These are phyloP conservation scores for Periconia sp. DNA, from an alignment of 2,329 filamentous ascomycete species.

Conservation along the genomic window DNA sequence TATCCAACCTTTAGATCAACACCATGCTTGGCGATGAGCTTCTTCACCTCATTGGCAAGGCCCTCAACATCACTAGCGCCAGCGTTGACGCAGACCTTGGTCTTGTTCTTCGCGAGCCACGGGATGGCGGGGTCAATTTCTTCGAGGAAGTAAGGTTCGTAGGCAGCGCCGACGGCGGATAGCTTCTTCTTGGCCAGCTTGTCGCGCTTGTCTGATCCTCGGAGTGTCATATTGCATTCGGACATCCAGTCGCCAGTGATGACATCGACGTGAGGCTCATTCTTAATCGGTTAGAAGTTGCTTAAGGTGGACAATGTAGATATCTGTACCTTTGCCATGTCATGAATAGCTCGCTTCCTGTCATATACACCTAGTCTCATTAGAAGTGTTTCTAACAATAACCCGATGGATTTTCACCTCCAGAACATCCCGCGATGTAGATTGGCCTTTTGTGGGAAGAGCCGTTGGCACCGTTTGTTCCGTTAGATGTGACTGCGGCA, in stretches of 20 bases:
- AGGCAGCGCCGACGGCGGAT: conserved; percentile 25
- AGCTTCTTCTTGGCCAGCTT: conserved; percentile 24
- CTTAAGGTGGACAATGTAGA: no score
- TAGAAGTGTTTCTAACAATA: background rate
- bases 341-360: conserved; percentile 28
- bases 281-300: conserved; percentile 13
- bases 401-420: conserved; percentile 10
- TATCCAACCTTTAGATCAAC: conserved; percentile 49
- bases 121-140: conserved; percentile 29
- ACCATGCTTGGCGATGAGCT: conserved; percentile 21
- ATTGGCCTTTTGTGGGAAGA: conserved; percentile 26
- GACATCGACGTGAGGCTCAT: conserved; percentile 29
- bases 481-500: conserved; percentile 8
- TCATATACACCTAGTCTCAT: conserved; percentile 22
- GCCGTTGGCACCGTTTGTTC: conserved; percentile 13
- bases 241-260: conserved; percentile 34
- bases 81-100: conserved; percentile 28
- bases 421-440: conserved; percentile 27
- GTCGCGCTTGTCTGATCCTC: conserved; percentile 25
- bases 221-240: conserved; percentile 32
- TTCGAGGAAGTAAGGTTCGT: conserved; percentile 27
- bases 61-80: conserved; percentile 25
- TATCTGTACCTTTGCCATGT: conserved; percentile 31
- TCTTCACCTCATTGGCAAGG: conserved; percentile 21
- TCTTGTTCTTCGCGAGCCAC: conserved; percentile 27